Evolutionary conservation across 805 yeast species (phyloP).

Genomic region (Nakazawaea ambrosiae): DNA sequence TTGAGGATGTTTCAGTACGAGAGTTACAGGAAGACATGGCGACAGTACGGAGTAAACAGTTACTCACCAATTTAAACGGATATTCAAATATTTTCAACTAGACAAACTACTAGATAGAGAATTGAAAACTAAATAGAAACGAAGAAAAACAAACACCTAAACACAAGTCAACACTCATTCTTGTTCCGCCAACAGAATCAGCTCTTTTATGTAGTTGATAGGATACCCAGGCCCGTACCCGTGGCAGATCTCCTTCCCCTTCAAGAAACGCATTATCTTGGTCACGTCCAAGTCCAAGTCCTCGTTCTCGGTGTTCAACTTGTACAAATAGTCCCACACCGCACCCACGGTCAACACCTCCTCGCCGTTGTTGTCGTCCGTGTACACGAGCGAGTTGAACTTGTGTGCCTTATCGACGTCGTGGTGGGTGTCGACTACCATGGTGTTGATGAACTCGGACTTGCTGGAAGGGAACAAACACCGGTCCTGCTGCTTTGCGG

Average conservation of each 20-base stretch:
- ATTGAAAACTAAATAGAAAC: no score
- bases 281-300: conserved; percentile 45
- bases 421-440: conserved; percentile 2
- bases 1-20: conserved; percentile 1
- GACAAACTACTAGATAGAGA: no score
- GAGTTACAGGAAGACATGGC: conserved; percentile 2
- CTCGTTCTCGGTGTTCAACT: conserved; percentile 40
- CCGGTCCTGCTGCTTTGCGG: no score
- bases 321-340: conserved; percentile 72
- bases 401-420: conserved; percentile 1
- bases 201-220: conserved; percentile 32
- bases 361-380: conserved; percentile 30
- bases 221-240: conserved; percentile 72
- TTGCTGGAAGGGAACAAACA: conserved; percentile 12
- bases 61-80: no score
- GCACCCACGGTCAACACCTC: conserved; percentile 66
- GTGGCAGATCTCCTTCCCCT: conserved; percentile 70
- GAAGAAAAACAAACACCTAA: no score
- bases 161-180: no score
- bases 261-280: conserved; percentile 49
- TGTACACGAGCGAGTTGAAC: conserved; percentile 15
- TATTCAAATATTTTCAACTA: no score
- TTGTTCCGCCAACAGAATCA: no score
- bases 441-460: conserved; percentile 8
- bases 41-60: conserved; percentile 3